phyloP scores from a whole-genome alignment of 2,329 filamentous ascomycete species.

The Pyricularia pennisetigena region DNA sequence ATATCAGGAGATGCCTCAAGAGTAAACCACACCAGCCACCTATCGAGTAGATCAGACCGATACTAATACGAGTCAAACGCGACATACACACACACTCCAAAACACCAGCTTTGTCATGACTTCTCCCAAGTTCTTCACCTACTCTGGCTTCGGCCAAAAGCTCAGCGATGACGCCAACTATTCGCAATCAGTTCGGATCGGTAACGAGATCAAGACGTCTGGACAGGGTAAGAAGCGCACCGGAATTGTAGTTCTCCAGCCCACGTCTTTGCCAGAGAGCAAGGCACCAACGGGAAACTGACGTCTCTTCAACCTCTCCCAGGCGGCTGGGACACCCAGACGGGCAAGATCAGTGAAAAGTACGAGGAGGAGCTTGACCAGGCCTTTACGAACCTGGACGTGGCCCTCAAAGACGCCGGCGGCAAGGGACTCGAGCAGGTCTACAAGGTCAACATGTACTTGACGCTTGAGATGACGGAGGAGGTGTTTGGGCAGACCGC shows the following conservation, averaged over 20 bases:
- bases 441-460: slow-evolving; percentile 26
- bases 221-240: slow-evolving; percentile 26
- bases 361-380: slow-evolving; percentile 26
- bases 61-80: background rate
- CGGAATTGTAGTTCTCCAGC: background rate
- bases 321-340: slow-evolving; percentile 3
- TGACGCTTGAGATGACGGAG: slow-evolving; percentile 27
- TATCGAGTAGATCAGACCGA: background rate
- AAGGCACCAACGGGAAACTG: background rate
- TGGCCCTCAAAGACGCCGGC: slow-evolving; percentile 34
- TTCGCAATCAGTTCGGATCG: slow-evolving; percentile 37
- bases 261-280: no score
- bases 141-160: slow-evolving; percentile 21
- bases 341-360: slow-evolving; percentile 21
- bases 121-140: slow-evolving; percentile 17
- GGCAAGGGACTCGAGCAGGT: slow-evolving; percentile 22
- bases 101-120: background rate
- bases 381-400: slow-evolving; percentile 43
- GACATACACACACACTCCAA: background rate
- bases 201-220: slow-evolving; percentile 33
- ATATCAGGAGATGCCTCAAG: background rate
- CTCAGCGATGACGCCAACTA: slow-evolving; percentile 24
- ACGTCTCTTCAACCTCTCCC: background rate
- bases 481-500: slow-evolving; percentile 31
- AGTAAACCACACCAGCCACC: background rate